Base-by-base conservation (phyloP, 306 rosid species). In the Prunus davidiana region DNA sequence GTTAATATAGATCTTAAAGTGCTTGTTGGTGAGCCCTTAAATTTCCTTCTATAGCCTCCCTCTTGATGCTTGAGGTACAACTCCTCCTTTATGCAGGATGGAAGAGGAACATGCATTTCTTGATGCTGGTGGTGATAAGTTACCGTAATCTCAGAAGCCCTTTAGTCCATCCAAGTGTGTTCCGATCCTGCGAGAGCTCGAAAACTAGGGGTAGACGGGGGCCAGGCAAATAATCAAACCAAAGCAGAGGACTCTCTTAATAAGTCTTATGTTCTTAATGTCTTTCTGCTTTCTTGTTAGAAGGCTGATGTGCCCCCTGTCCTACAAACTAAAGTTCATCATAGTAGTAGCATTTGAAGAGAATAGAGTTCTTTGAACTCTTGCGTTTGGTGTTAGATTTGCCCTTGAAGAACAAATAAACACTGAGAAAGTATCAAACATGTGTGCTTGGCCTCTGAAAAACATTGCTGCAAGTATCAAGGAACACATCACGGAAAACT, bases 111-210 rank as follows among this genome's bases (percentile, higher is more conserved):
- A 30, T 41, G 77, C 65, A 2, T 82, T 82, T 64, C 45, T 82
- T 11, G 64, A 22, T 13, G 86, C 80, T 5, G 82, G 82, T 8
- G 74, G 61, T 5, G 73, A 61, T 38, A 61, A 34, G 41, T 5
- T 34, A 34, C 45, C 7, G 77, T 61, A 64, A 27, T 68, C 41
- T 13, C 69, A 82, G 55, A 82, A 69, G 77, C 80, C 82, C 27
- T 7, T 82, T 15, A 11, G 16, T 74, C 77, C 80, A 2, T 30
- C 61, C n/a, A 45, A 18, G 56, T 64, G 78, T 46, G 50, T 78
- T 67, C 86, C 77, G 2, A 62, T 82, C 58, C 70, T 78, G 61
- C 63, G 18, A 10, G 71, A 78, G 28, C 71, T 82, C 12, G 77
- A 43, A 57, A 28, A 61, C 4, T 3, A 20, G 22, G 54, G 54